Percentiles rank a stretch among this genome's conserved stretches.
Conservation (phyloP, 352 stramenopile species). For the Globisporangium echinulatum region DNA sequence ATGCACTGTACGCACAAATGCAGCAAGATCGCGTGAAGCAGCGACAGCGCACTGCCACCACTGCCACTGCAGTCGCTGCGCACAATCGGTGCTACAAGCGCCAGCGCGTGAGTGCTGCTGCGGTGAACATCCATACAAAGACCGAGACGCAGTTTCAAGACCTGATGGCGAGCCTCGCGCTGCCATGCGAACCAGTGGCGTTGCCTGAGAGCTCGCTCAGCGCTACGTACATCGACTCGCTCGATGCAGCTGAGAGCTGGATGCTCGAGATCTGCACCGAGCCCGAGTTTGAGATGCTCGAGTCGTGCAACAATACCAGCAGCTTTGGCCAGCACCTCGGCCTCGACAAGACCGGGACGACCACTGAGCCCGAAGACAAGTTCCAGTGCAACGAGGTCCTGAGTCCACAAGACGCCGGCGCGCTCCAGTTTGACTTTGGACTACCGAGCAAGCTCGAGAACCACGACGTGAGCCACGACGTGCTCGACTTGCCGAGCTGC, state of each 20-base stretch:
- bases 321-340: slow-evolving; percentile 3
- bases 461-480: slow-evolving; percentile 13
- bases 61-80: neutral
- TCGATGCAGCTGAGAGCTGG: neutral
- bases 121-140: neutral
- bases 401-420: neutral
- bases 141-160: slow-evolving; percentile 1
- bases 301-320: neutral
- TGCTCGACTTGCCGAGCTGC: slow-evolving; percentile 18
- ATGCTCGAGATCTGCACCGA: slow-evolving; percentile 7
- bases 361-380: slow-evolving; percentile 7
- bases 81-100: slow-evolving; percentile 5
- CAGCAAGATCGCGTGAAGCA: slow-evolving; percentile 4
- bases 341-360: slow-evolving; percentile 15
- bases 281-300: neutral
- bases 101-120: neutral
- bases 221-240: neutral
- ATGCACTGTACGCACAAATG: slow-evolving; percentile 11
- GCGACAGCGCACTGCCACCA: neutral
- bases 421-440: slow-evolving; percentile 38
- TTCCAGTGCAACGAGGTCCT: slow-evolving; percentile 8
- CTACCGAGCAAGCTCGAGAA: slow-evolving; percentile 26
- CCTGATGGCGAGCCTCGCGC: slow-evolving; percentile 2
- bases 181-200: neutral
- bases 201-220: neutral